Base-by-base conservation (phyloP, 257 asterid genomes). In the Gentiana dahurica region DNA sequence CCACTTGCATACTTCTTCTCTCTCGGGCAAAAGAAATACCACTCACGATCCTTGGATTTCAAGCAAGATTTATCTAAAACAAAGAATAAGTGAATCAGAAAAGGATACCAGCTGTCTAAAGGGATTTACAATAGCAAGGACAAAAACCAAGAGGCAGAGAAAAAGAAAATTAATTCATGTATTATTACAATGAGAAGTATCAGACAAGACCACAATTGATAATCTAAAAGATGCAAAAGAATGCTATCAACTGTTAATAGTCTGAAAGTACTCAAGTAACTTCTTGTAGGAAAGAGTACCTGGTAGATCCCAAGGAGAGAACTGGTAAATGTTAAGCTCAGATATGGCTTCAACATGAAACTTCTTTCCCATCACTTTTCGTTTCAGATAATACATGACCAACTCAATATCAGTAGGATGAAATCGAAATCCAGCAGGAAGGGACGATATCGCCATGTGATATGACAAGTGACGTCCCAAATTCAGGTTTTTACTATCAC, bases 221-320 rank as follows among this genome's bases (percentile, higher is more conserved):
- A 24, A 24, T 24, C 24, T 24, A 24, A 24, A 24, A 24, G 8
- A 7, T 34, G 12, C 3, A n/a, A 12, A 7, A 5, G 3, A 41
- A 41, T 7, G 8, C 10, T 5, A 41, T 2, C 9, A 10, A 5
- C 46, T 39, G 5, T 9, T 8, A 12, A 12, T 5, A 34, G 41
- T 45, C 6, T 24, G 24, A 49, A 12, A 13, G 51, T 4, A 8
- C 9, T 1, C 15, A 47, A 55, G n/a, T 13, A 1, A 37, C 36
- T 3, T 10, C 3, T 36, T 57, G 24, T 24, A 45, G 34, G 58
- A 5, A n/a, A 41, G 6, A 8, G 11, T 52, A 90, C 97, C 97
- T 61, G 96, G 97, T 58, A 90, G 96, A 72, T 90, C 97, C 95
- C 94, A 79, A 1, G 97, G 97, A 58, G 88, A 74, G 57, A 68